These are phyloP conservation scores for Moesziomyces aphidis DNA, from an alignment of 1,284 basidiomycete genomes.

Conservation along the genomic window DNA sequence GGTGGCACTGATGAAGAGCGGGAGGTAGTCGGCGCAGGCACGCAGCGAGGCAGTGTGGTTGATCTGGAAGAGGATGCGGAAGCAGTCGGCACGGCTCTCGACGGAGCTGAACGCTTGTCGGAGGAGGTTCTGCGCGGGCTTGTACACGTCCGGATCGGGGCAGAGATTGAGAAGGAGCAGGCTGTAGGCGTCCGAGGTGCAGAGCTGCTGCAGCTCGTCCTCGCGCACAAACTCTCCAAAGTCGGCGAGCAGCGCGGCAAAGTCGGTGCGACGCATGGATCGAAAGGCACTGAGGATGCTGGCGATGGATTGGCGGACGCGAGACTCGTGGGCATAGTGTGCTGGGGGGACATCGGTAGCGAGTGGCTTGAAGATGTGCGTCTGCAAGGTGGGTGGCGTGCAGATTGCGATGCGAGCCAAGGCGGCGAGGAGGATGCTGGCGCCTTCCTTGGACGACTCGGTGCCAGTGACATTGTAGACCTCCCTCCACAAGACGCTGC, in stretches of 20 bases:
- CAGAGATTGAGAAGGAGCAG: slow-evolving; percentile 54
- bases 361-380: slow-evolving; percentile 41
- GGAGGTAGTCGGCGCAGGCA: slow-evolving; percentile 46
- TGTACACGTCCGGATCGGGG: slow-evolving; percentile 52
- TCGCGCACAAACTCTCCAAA: slow-evolving; percentile 46
- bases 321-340: slow-evolving; percentile 39
- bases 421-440: slow-evolving; percentile 44
- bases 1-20: slow-evolving; percentile 44
- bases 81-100: slow-evolving; percentile 56
- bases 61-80: slow-evolving; percentile 53
- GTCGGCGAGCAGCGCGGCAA: slow-evolving; percentile 42
- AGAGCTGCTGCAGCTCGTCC: slow-evolving; percentile 47
- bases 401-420: slow-evolving; percentile 35
- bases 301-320: slow-evolving; percentile 40
- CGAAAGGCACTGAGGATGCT: slow-evolving; percentile 36
- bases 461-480: slow-evolving; percentile 32
- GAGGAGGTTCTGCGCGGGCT: slow-evolving; percentile 54
- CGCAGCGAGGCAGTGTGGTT: slow-evolving; percentile 37
- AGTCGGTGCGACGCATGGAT: slow-evolving; percentile 37
- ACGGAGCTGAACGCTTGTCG: slow-evolving; percentile 56
- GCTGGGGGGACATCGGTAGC: slow-evolving; percentile 12
- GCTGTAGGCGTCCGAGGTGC: slow-evolving; percentile 38
- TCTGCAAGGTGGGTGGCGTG: slow-evolving; percentile 43
- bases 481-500: slow-evolving; percentile 48
- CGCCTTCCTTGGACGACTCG: slow-evolving; percentile 21